Conservation (phyloP, 1,284 basidiomycete genomes). For the Moesziomyces antarcticus region DNA sequence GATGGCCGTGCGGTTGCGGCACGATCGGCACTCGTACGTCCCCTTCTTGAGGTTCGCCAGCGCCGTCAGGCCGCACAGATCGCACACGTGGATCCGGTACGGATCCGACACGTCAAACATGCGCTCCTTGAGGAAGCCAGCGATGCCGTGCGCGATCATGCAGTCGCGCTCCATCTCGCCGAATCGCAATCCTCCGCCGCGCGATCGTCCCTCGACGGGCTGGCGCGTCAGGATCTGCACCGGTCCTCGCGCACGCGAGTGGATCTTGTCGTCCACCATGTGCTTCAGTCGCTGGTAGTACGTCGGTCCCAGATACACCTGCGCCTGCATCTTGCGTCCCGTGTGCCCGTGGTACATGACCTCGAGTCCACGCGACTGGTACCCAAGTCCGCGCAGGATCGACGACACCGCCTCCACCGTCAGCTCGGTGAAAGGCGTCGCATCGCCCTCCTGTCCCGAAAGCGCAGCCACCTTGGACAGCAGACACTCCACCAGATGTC, state of each 20-base stretch:
- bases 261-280: slow-evolving; percentile 99
- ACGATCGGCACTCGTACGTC: slow-evolving; percentile 65
- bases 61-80: slow-evolving; percentile 63
- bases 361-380: slow-evolving; percentile 90
- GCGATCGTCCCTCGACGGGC: slow-evolving; percentile 98
- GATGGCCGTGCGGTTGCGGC: slow-evolving; percentile 64
- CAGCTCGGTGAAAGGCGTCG: slow-evolving; percentile 97
- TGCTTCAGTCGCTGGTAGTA: slow-evolving; percentile 99
- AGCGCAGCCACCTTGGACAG: slow-evolving; percentile 96
- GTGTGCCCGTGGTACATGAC: slow-evolving; percentile 99
- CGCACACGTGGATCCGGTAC: slow-evolving; percentile 66
- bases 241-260: slow-evolving; percentile 94
- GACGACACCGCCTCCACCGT: slow-evolving; percentile 82
- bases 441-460: slow-evolving; percentile 95
- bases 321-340: slow-evolving; percentile 94
- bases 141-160: slow-evolving; percentile 99
- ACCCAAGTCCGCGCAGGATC: slow-evolving; percentile 61
- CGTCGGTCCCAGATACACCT: slow-evolving; percentile 97
- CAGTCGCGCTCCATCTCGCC: slow-evolving; percentile 99
- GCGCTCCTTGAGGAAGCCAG: slow-evolving; percentile 80
- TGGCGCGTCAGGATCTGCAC: slow-evolving; percentile 97
- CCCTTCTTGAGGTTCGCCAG: slow-evolving; percentile 66
- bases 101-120: slow-evolving; percentile 67
- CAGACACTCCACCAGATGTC: slow-evolving; percentile 98
- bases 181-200: slow-evolving; percentile 98